Base-by-base conservation (phyloP, 306 rosid species). In the Pterocarpus santalinus region DNA sequence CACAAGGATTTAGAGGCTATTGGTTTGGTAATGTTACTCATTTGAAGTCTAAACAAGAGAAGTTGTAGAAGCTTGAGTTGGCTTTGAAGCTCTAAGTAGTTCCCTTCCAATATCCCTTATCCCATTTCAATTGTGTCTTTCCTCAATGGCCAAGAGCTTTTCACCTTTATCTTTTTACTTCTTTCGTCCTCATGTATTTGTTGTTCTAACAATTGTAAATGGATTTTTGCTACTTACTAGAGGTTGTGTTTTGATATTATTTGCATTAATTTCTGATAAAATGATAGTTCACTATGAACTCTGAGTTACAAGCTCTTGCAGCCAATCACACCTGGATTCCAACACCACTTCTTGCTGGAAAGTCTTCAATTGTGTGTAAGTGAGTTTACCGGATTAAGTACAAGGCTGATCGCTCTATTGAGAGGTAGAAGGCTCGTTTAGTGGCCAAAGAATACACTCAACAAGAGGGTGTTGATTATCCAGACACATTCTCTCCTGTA, bases 61-160 rank as follows among this genome's bases (percentile, higher is more conserved):
- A 95, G 58, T 81, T 90, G 78, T 89, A 89, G 87, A 92, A 90
- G 77, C 98, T 96, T 81, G 99, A 96, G 90, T 90, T 96, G 85
- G 90, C 98, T 56, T 98, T 96, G 49, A 96, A 87, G 88, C 98
- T 96, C 89, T 93, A 83, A 75, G 28, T 58, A 84, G n/a, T 8
- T 6, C 35, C 8, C 69, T 34, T 44, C 57, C 32, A 67, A 60
- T 32, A 78, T 56, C 36, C 28, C 1, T 22, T 22, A 22, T 22
- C 28, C 28, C 66, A 72, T 30, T 53, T 55, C 3, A 39, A 65
- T 70, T 53, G 63, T 77, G 51, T 73, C 43, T 46, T 78, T 75
- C 79, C 79, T 79, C 72, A 78, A 53, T 73, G 72, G 72, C 28
- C 39, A 76, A 53, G 76, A 55, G 44, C 60, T 83, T 60, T 69